These are phyloP conservation scores for Hemileccinum rubropunctum DNA, from an alignment of 768 basidiomycete species.

Conservation along the genomic window DNA sequence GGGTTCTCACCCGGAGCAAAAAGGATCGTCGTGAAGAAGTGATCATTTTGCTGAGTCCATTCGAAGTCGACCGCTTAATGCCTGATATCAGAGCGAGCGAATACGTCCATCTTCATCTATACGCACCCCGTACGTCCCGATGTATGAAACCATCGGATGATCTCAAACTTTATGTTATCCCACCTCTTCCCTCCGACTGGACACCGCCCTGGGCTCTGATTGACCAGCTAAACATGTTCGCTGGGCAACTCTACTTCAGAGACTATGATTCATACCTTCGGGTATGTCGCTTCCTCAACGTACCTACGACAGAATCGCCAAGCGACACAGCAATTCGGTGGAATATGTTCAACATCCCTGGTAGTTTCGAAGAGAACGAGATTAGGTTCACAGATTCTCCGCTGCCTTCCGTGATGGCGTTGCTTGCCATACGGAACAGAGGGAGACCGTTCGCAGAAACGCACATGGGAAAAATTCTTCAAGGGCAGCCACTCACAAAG, in stretches of 20 bases:
- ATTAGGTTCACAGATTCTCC: constrained; percentile 31
- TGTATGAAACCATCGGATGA: constrained; percentile 37
- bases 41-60: constrained; percentile 4
- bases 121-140: constrained; percentile 36
- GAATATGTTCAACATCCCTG: constrained; percentile 2
- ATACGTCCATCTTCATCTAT: constrained; percentile 37
- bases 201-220: constrained; percentile 1
- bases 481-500: neutral
- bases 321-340: neutral
- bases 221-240: constrained; percentile 27
- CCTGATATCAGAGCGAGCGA: constrained; percentile 33
- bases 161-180: constrained; percentile 11
- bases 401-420: neutral
- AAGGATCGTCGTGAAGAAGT: neutral
- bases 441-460: neutral
- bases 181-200: constrained; percentile 2
- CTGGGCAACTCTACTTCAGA: constrained; percentile 1
- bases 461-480: neutral
- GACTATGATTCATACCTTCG: constrained; percentile 20
- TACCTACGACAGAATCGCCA: neutral
- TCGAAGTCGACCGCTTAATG: constrained; percentile 23
- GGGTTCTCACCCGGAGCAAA: neutral
- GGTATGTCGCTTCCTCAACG: constrained; percentile 21
- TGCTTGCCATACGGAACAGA: neutral
- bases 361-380: constrained; percentile 2